These are phyloP conservation scores for Solanum clarkiae DNA, from an alignment of 257 asterid species.

Conservation along the genomic window DNA sequence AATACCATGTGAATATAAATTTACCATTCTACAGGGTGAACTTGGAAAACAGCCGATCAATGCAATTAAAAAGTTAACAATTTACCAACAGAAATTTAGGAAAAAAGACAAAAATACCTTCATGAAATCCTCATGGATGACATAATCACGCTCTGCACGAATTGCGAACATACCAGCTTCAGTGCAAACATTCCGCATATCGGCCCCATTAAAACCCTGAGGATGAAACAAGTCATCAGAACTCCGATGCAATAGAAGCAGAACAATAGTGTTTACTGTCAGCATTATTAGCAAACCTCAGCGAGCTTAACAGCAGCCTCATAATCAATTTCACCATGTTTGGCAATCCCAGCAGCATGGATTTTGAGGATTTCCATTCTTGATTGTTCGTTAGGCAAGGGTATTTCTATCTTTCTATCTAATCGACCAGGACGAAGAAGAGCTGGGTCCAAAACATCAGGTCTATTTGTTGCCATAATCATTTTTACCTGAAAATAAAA, in stretches of 20 bases:
- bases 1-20: neutral
- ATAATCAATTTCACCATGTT: slow-evolving; percentile 95
- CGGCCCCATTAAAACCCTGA: slow-evolving; percentile 96
- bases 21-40: neutral
- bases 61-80: neutral
- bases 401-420: slow-evolving; percentile 92
- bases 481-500: slow-evolving; percentile 62
- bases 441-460: slow-evolving; percentile 94
- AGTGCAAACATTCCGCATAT: slow-evolving; percentile 89
- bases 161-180: slow-evolving; percentile 97
- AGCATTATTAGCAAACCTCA: slow-evolving; percentile 40
- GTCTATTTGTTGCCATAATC: slow-evolving; percentile 97
- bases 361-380: slow-evolving; percentile 89
- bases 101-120: slow-evolving; percentile 32
- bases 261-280: neutral
- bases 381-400: slow-evolving; percentile 92
- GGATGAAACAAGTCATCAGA: neutral
- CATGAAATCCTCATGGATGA: slow-evolving; percentile 98
- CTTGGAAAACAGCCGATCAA: neutral
- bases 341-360: slow-evolving; percentile 92
- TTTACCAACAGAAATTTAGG: neutral
- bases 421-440: slow-evolving; percentile 96
- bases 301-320: slow-evolving; percentile 95
- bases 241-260: neutral
- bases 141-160: slow-evolving; percentile 94